Conservation (phyloP, 2,329 filamentous ascomycete species). For the Biscogniauxia sp. region DNA sequence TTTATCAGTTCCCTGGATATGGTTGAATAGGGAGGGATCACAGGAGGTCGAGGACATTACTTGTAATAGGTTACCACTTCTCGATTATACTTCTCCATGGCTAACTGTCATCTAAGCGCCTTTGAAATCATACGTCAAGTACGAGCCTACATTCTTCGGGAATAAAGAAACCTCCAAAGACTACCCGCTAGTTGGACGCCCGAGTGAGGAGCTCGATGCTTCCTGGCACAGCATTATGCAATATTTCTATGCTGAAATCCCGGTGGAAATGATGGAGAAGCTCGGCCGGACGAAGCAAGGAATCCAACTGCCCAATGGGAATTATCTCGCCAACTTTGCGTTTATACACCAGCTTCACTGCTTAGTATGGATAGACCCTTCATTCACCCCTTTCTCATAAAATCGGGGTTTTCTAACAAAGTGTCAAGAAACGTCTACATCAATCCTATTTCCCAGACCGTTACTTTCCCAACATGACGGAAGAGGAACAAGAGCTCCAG, state of each 20-base stretch:
- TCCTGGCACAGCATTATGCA: constrained; percentile 22
- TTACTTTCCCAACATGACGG: constrained; percentile 24
- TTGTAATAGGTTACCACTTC: constrained; percentile 7
- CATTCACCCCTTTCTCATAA: too few relatives aligned
- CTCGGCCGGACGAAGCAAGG: constrained; percentile 19
- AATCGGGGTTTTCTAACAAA: not conserved
- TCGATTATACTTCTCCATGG: not conserved
- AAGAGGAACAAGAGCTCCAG: constrained; percentile 21
- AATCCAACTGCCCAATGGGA: constrained; percentile 22
- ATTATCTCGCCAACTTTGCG: constrained; percentile 25
- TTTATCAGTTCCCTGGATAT: constrained; percentile 16
- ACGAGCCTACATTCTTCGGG: constrained; percentile 19
- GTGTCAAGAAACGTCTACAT: constrained; percentile 21
- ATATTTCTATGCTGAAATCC: constrained; percentile 23
- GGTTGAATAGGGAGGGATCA: constrained; percentile 18
- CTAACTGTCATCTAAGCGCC: constrained; percentile 8
- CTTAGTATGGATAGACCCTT: constrained; percentile 9
- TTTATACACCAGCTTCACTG: constrained; percentile 24
- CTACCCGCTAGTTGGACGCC: constrained; percentile 18
- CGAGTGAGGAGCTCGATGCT: constrained; percentile 19
- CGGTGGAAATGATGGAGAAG: constrained; percentile 21
- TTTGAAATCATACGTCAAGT: constrained; percentile 17
- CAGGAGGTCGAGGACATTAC: constrained; percentile 24
- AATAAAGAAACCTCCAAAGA: constrained; percentile 19
- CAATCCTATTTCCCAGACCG: constrained; percentile 24